Conservation (phyloP, 345 rosid genomes). For the Angophora floribunda region DNA sequence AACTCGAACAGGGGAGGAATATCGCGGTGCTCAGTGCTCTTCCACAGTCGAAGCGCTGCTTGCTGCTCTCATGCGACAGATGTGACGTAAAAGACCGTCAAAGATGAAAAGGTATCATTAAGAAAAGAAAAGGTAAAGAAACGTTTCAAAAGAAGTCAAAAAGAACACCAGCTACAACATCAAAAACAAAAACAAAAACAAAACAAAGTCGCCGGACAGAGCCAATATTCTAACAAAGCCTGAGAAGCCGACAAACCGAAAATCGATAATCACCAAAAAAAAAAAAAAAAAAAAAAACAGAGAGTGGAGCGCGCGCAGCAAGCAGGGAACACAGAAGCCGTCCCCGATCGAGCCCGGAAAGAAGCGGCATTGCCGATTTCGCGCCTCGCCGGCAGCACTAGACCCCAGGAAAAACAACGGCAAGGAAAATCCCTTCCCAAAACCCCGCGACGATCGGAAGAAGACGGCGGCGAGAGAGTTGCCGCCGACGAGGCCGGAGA, state of each 20-base stretch:
- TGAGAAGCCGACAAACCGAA: neutral
- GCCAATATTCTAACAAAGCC: neutral
- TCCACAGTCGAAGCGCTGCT: neutral
- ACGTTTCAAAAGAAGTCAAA: neutral
- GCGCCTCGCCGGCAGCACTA: neutral
- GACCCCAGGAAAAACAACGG: neutral
- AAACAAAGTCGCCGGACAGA: neutral
- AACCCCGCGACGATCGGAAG: neutral
- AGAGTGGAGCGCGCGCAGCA: neutral
- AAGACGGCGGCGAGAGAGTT: neutral
- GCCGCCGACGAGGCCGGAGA: neutral
- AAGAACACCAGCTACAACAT: neutral
- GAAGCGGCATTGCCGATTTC: neutral
- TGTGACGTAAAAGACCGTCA: neutral
- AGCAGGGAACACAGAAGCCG: neutral
- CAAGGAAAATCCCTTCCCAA: neutral
- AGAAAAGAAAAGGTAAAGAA: neutral
- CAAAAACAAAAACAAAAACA: neutral
- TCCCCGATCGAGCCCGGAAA: neutral
- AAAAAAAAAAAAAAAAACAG: neutral
- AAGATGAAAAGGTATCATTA: neutral
- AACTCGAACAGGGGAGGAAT: neutral
- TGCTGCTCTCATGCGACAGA: neutral
- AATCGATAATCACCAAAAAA: neutral
- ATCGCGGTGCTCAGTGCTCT: neutral